Evolutionary conservation across 306 rosid genomes (phyloP).

Genomic region (Prunus davidiana): DNA sequence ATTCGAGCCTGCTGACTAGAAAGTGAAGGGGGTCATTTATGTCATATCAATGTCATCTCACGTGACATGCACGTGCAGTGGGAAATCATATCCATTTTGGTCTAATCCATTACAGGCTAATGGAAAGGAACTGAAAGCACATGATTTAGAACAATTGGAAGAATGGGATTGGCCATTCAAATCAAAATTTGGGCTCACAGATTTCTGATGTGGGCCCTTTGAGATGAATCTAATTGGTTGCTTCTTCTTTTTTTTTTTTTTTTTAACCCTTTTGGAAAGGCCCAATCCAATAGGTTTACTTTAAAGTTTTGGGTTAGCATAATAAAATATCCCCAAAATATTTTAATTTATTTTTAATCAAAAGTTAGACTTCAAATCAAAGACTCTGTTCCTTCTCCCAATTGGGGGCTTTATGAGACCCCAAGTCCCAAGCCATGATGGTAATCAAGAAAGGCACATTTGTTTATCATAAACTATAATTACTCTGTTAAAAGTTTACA

Average conservation of each 20-base stretch:
- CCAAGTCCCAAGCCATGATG: constrained; percentile 32
- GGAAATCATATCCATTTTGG: background rate
- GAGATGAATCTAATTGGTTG: constrained; percentile 1
- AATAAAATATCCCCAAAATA: background rate
- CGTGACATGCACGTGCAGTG: constrained; percentile 2
- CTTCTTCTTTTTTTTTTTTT: background rate
- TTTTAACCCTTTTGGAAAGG: background rate
- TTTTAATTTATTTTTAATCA: constrained; percentile 25
- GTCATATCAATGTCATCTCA: background rate
- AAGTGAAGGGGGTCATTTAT: background rate
- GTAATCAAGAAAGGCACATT: constrained; percentile 27
- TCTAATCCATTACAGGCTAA: background rate
- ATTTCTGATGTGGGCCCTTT: constrained; percentile 10
- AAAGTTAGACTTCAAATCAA: constrained; percentile 53
- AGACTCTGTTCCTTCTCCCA: constrained; percentile 26
- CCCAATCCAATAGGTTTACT: background rate
- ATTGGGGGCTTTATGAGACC: constrained; percentile 33
- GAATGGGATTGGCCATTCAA: constrained; percentile 9
- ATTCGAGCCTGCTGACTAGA: background rate
- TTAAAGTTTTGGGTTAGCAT: background rate
- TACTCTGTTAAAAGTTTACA: background rate
- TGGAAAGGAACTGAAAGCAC: too few relatives aligned
- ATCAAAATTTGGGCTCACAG: background rate
- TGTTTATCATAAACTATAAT: constrained; percentile 18
- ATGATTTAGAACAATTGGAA: background rate